Evolutionary conservation across 2,329 filamentous ascomycete genomes (phyloP), one percentile per base, ranked within the genome.

Genomic region (Fusarium torreyae): DNA sequence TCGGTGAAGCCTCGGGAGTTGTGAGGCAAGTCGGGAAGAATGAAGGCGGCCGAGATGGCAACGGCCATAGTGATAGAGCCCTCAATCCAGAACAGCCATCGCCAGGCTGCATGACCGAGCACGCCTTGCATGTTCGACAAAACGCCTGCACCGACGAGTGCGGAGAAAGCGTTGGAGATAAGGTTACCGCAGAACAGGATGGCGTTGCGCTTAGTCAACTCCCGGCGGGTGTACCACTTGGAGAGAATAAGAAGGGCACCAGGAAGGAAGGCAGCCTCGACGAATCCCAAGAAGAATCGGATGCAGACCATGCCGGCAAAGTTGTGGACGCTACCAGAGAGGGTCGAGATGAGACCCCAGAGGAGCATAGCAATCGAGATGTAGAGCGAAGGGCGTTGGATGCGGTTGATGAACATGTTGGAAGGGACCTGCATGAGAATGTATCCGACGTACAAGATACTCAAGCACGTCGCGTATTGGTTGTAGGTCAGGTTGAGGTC

Each of bases 371-470:
- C 83, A 18, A 71, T 74, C 0, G 81, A 61, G 39, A 88, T 86
- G 74, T 87, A 87, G 22, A 87, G 75, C 3, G 83, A 85, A 0
- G 86, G 85, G 2, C 85, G 80, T 50, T 78, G 69, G 65, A 87
- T 86, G 51, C 81, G 78, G 77, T 87, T 89, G 80, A 87, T 85
- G 75, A 86, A 76, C 78, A 87, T 87, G 78, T 87, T 87, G 70
- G 84, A 86, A 0, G 86, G 86, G 5, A 88, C 82, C 79, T 90
- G 88, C 87, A 89, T 90, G 68, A 89, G 81, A 54, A 90, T 84
- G 77, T 91, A 91, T 15, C 88, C 88, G 17, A 89, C 88, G 75
- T 92, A 92, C 22, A 92, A 79, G 57, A 92, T 91, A 64, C 83
- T 85, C 45, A 90, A 79, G 58, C 87, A 88, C 5, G 88, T 90